Evolutionary conservation across 169 alveolate species (phyloP).

Genomic region (Miamiensis avidus): DNA sequence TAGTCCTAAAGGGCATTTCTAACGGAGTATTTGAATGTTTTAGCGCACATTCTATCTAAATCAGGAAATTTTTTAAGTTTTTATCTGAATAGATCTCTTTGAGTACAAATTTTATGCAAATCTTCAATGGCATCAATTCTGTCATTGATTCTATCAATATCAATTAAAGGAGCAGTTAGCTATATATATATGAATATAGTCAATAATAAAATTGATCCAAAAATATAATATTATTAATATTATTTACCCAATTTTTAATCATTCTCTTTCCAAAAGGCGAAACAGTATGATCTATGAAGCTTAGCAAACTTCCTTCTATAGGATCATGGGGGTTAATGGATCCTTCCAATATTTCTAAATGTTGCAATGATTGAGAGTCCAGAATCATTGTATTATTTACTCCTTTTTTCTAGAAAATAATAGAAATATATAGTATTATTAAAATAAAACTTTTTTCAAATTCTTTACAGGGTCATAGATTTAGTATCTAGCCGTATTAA

Average conservation of each 20-base stretch:
- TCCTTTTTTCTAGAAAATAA: conserved; percentile 14
- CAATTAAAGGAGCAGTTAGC: conserved; percentile 88
- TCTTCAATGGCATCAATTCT: conserved; percentile 93
- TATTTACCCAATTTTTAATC: conserved; percentile 92
- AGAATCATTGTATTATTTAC: conserved; percentile 58
- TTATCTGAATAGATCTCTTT: conserved; percentile 58
- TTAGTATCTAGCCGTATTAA: conserved; percentile 56
- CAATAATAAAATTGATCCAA: too few species aligned
- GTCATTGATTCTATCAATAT: conserved; percentile 82
- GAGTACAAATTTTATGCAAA: conserved; percentile 67
- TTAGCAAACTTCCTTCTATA: conserved; percentile 70
- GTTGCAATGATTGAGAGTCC: conserved; percentile 80
- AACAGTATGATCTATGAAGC: conserved; percentile 90
- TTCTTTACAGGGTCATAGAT: conserved; percentile 26
- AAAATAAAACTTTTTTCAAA: conserved; percentile 40
- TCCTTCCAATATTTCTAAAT: conserved; percentile 74
- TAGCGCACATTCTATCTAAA: conserved; percentile 49
- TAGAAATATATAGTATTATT: conserved; percentile 42
- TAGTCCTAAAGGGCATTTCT: conserved; percentile 16
- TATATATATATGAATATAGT: too few species aligned
- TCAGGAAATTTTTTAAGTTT: conserved; percentile 53
- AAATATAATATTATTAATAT: too few species aligned
- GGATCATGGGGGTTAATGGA: conserved; percentile 54
- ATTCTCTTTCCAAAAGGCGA: conserved; percentile 95
- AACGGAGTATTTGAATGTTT: conserved; percentile 37